phyloP scores from a whole-genome alignment of 2,329 filamentous ascomycete species.

The Xylariomycetidae sp. region DNA sequence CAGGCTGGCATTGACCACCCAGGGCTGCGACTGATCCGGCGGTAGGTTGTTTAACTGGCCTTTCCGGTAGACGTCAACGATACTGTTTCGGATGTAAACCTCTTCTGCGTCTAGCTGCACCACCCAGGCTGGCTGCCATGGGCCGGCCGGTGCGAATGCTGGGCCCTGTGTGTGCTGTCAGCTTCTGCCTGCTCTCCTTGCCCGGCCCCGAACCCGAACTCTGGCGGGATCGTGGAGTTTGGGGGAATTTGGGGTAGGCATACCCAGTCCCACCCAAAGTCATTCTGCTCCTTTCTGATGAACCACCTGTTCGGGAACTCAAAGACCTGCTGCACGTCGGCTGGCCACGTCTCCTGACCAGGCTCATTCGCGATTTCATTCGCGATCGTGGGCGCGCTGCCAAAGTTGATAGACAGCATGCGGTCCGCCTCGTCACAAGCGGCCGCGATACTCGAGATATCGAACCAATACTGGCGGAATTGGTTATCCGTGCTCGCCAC shows the following conservation, averaged over 20 bases:
- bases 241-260: too few species aligned
- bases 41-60: constrained; percentile 53
- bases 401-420: constrained; percentile 47
- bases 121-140: constrained; percentile 54
- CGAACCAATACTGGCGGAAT: constrained; percentile 56
- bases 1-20: constrained; percentile 56
- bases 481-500: constrained; percentile 56
- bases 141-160: constrained; percentile 53
- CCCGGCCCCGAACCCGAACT: too few species aligned
- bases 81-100: constrained; percentile 33
- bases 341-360: too few species aligned
- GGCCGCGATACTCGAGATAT: constrained; percentile 41
- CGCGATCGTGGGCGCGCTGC: constrained; percentile 48
- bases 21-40: constrained; percentile 49
- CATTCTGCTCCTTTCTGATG: constrained; percentile 52
- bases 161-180: too few species aligned
- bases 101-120: constrained; percentile 41
- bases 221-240: too few species aligned
- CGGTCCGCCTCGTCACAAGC: constrained; percentile 34
- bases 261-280: constrained; percentile 64
- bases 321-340: too few species aligned
- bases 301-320: constrained; percentile 50
- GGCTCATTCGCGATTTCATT: constrained; percentile 45
- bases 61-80: constrained; percentile 53
- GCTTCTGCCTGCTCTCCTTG: too few species aligned